Percentiles rank a stretch among this genome's conserved stretches.
These are phyloP conservation scores for Stromatinia cepivora DNA, from an alignment of 2,329 filamentous ascomycete genomes.

Conservation along the genomic window DNA sequence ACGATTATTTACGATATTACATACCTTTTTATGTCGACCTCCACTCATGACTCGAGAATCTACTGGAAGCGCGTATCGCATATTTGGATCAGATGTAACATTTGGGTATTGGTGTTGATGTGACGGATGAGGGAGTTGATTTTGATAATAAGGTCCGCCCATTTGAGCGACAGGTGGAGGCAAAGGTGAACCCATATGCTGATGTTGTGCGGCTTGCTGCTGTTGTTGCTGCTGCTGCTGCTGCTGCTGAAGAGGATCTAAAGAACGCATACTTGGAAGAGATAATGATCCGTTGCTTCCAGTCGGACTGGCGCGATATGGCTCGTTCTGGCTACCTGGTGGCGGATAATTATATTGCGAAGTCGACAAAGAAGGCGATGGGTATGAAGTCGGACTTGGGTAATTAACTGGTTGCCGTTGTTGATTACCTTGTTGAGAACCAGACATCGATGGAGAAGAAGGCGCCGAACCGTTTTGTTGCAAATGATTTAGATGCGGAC, in stretches of 20 bases:
- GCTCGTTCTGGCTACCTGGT: constrained; percentile 42
- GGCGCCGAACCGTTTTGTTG: constrained; percentile 39
- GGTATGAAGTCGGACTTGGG: constrained; percentile 51
- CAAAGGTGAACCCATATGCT: constrained; percentile 52
- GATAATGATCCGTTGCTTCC: constrained; percentile 48
- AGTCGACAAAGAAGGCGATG: constrained; percentile 48
- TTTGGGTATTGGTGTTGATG: constrained; percentile 51
- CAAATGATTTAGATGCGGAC: constrained; percentile 36
- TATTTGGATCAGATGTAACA: constrained; percentile 49
- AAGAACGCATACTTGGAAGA: constrained; percentile 52
- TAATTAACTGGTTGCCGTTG: constrained; percentile 41
- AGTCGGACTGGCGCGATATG: constrained; percentile 48
- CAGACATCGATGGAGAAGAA: constrained; percentile 41
- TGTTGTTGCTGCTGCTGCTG: constrained; percentile 30
- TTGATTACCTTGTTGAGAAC: constrained; percentile 32
- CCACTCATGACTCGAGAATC: constrained; percentile 57
- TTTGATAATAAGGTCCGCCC: constrained; percentile 49
- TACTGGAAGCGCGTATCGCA: constrained; percentile 58
- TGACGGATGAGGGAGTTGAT: constrained; percentile 44
- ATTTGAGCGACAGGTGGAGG: constrained; percentile 55
- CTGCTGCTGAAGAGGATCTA: constrained; percentile 45
- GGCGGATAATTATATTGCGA: constrained; percentile 51
- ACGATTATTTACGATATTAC: constrained; percentile 17
- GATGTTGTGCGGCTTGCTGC: constrained; percentile 38
- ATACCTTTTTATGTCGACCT: constrained; percentile 57